These are phyloP conservation scores for Phaeolepiota aurea DNA, from an alignment of 768 basidiomycete species.

Conservation along the genomic window DNA sequence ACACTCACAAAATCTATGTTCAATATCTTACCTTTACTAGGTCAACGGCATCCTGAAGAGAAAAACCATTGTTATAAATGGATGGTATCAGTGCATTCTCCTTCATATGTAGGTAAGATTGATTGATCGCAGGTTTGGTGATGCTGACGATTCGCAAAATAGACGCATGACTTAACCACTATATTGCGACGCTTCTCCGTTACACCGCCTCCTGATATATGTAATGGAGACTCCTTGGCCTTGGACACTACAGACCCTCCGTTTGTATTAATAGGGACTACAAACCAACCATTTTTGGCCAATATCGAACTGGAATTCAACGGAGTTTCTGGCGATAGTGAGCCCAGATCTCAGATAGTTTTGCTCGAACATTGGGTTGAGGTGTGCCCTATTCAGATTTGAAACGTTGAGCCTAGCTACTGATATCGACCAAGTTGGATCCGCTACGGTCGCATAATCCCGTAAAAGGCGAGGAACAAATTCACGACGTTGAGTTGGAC, in stretches of 20 bases:
- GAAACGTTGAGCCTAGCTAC: not conserved
- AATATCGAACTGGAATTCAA: conserved; percentile 37
- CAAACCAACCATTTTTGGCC: conserved; percentile 36
- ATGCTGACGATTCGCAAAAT: too few species aligned
- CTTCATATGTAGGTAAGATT: conserved; percentile 35
- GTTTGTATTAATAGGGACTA: conserved; percentile 34
- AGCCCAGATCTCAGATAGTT: conserved; percentile 19
- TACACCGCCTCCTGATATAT: conserved; percentile 14
- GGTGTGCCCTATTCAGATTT: conserved; percentile 14
- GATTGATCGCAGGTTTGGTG: not conserved
- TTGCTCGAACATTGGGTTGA: conserved; percentile 49
- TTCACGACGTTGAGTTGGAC: conserved; percentile 45
- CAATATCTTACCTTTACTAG: too few species aligned
- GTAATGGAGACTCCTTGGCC: conserved; percentile 8
- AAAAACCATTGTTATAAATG: conserved; percentile 36
- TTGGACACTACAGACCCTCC: conserved; percentile 26
- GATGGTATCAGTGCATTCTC: conserved; percentile 47
- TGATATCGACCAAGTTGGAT: conserved; percentile 27
- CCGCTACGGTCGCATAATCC: conserved; percentile 21
- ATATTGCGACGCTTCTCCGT: conserved; percentile 32
- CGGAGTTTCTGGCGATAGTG: conserved; percentile 13
- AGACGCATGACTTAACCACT: too few species aligned
- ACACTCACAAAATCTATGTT: not conserved
- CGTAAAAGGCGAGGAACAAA: conserved; percentile 38
- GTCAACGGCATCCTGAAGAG: conserved; percentile 3